Conservation (phyloP, 2,329 filamentous ascomycete genomes). For the Epichloe coenophiala region DNA sequence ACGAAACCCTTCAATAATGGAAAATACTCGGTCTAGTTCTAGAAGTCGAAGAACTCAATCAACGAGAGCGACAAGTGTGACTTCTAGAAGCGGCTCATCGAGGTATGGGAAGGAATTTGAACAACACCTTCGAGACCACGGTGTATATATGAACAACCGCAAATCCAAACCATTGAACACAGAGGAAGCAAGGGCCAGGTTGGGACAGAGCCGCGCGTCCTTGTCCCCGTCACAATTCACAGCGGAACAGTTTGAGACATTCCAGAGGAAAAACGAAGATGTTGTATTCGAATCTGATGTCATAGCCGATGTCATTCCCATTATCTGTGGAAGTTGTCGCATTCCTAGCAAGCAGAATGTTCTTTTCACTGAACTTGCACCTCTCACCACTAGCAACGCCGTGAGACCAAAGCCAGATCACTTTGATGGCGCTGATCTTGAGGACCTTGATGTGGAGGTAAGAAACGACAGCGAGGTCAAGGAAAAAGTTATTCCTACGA, state of each 20-base stretch:
- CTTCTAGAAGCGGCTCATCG: neutral
- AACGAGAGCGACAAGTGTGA: neutral
- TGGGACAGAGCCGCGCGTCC: neutral
- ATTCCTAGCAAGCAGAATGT: slow-evolving; percentile 1
- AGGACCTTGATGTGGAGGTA: neutral
- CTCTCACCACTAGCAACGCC: slow-evolving; percentile 18
- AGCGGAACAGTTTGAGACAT: neutral
- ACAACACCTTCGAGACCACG: neutral
- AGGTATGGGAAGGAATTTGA: slow-evolving; percentile 2
- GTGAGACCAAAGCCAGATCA: slow-evolving; percentile 11
- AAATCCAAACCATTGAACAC: slow-evolving; percentile 14
- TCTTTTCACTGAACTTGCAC: slow-evolving; percentile 15
- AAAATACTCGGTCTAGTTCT: neutral
- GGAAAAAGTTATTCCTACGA: slow-evolving; percentile 18
- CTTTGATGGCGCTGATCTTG: neutral
- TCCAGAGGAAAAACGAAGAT: neutral
- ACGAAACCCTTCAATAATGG: neutral
- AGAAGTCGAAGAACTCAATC: neutral
- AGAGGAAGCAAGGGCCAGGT: neutral
- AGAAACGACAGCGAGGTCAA: neutral
- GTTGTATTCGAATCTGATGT: neutral
- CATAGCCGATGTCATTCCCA: neutral
- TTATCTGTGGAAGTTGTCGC: slow-evolving; percentile 13
- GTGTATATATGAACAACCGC: slow-evolving; percentile 1
- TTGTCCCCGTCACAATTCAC: neutral